Evolutionary conservation across 306 rosid genomes (phyloP), one percentile per base, ranked within the genome.

Genomic region (Acacia confusa): DNA sequence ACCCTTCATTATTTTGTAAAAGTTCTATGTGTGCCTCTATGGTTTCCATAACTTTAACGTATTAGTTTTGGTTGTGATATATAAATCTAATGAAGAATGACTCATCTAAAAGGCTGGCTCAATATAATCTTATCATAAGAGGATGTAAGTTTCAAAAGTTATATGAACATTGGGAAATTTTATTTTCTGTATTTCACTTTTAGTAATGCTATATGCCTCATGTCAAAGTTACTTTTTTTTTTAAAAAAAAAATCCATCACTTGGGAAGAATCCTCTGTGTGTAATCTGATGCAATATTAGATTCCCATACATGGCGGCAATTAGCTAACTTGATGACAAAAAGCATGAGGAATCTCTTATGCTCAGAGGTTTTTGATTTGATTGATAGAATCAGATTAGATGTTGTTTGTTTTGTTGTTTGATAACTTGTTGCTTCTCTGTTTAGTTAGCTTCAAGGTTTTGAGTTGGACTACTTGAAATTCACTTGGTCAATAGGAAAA

Each of bases 321-420:
- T 75, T 25, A 25, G 57, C 47, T 38, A 58, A 61, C 40, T 19
- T 43, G 76, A 17, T 55, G 50, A 36, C 14, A 74, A 3, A n/a
- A 52, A 27, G 67, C 40, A 47, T 14, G 6, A 61, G 68, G 68
- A 48, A 75, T 57, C 75, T 48, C 24, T 52, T 75, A 27, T 41
- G 14, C 41, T 75, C 2, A 44, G 66, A 25, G 47, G 16, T 43
- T 53, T 11, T 55, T 55, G 8, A 4, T 73, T 57, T 57, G 64
- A 57, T n/a, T 57, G 30, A 27, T 48, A 24, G 76, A 72, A 81
- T 32, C 75, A 50, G 66, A 76, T 50, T 28, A 10, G 75, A 6
- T 60, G 5, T 76, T 67, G 28, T 72, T 4, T 58, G 68, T 13
- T 65, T n/a, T n/a, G n/a, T n/a, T n/a, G n/a, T n/a, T n/a, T n/a